A percentile compares a stretch with the other conserved stretches of the same genome.
phyloP scores from a whole-genome alignment of 192 early-diverging fungal genomes.

The Coemansia aciculifera region DNA sequence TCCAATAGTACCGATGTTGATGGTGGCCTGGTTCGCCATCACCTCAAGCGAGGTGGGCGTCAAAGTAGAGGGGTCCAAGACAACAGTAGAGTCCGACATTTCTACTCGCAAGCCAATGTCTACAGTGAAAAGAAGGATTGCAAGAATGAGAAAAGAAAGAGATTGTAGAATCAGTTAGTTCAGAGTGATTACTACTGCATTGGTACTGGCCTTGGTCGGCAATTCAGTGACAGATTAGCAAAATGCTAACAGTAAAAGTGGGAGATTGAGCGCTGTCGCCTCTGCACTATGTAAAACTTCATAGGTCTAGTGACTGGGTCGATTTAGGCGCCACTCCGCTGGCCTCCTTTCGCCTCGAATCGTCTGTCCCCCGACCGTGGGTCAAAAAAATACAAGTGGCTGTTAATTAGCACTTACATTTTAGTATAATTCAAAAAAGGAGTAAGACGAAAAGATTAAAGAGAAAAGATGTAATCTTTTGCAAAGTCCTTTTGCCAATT shows the following conservation, averaged over 20 bases:
- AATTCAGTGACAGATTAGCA: neutral
- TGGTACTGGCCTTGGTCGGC: neutral
- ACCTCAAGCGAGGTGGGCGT: constrained; percentile 74
- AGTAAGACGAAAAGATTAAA: neutral
- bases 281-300: neutral
- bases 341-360: neutral
- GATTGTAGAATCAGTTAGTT: neutral
- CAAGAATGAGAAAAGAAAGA: neutral
- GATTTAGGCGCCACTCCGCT: neutral
- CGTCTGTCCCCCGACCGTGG: neutral
- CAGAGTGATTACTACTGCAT: neutral
- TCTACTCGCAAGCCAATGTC: constrained; percentile 12
- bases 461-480: neutral
- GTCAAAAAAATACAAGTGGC: neutral
- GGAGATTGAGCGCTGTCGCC: neutral
- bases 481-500: constrained; percentile 3
- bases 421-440: neutral
- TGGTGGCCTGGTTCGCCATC: constrained; percentile 96
- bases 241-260: neutral
- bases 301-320: neutral
- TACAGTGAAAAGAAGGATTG: neutral
- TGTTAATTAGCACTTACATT: neutral
- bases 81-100: constrained; percentile 27
- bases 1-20: constrained; percentile 99
- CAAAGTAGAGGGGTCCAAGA: constrained; percentile 39